Evolutionary conservation across 345 rosid species (phyloP), one percentile per base, ranked within the genome.

Genomic region (Populus pruinosa): DNA sequence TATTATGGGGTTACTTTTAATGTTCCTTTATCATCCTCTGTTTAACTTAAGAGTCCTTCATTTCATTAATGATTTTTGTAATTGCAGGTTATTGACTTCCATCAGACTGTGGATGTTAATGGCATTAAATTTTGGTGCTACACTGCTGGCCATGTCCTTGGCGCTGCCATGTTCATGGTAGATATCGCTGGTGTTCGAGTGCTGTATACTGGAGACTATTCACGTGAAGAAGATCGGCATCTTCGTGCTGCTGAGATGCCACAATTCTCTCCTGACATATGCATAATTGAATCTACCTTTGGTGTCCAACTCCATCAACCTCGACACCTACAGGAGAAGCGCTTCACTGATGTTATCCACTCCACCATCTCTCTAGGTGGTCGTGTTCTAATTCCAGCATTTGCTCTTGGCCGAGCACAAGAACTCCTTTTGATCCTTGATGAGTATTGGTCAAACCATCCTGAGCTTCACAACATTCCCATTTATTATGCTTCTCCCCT

Each of bases 91-190:
- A 89, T 95, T 85, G 97, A 95, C 81, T 95, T 93, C 82, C 98
- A 93, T 82, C 98, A 95, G 87, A 93, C 97, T 0, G 87, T 91
- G 79, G 99, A 95, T 78, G 93, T 93, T 59, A 92, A 93, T 38
- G 96, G 98, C 71, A 93, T 95, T 76, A 88, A 90, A 82, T 93
- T 95, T 82, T 95, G 98, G 99, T 95, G 99, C 80, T 95, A 95
- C 79, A 91, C 99, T 29, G 99, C 99, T 77, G 99, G 99, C 69
- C 98, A 95, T 79, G 98, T 95, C 65, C 97, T 95, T 73, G 99
- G 99, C 74, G 99, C 99, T 82, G 97, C 98, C 62, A 95, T 93
- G 99, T 95, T 95, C 78, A 95, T 95, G 98, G 99, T 93, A 36
- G 98, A 95, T 78, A 86, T 95, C 77, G 98, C 99, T 8, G 91